Conservation (phyloP, 2,329 filamentous ascomycete species). For the Leptosphaerulina australis region DNA sequence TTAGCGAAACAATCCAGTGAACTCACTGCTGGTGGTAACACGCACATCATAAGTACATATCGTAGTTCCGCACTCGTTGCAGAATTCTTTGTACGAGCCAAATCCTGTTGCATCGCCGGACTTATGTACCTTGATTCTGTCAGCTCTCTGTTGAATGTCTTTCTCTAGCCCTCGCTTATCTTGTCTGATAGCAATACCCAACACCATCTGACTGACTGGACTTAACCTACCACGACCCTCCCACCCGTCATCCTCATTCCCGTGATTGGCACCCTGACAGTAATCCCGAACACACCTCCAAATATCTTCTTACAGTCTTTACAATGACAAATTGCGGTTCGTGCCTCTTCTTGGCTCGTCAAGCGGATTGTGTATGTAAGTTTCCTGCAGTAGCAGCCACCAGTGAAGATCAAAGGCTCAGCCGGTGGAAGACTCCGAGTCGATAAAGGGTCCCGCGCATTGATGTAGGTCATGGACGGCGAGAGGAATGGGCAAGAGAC, state of each 20-base stretch:
- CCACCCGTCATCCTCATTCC: conserved; percentile 48
- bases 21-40: background rate
- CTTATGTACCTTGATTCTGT: conserved; percentile 49
- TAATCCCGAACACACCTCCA: conserved; percentile 59
- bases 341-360: conserved; percentile 53
- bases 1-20: background rate
- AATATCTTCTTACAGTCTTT: conserved; percentile 61
- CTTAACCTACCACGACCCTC: conserved; percentile 20
- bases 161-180: background rate
- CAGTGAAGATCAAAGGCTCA: conserved; percentile 34
- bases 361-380: conserved; percentile 57
- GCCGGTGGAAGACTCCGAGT: background rate
- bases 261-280: conserved; percentile 57
- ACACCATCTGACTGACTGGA: background rate
- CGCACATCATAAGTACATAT: conserved; percentile 58
- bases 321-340: conserved; percentile 61
- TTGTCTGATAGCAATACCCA: background rate
- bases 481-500: background rate
- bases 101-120: conserved; percentile 59
- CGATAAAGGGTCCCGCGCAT: background rate
- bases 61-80: conserved; percentile 57
- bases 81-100: conserved; percentile 59
- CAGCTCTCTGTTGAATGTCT: background rate
- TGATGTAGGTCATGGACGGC: conserved; percentile 10
- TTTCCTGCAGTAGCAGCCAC: conserved; percentile 57